Base-by-base conservation (phyloP, 2,329 filamentous ascomycete genomes). In the Alternaria dauci region DNA sequence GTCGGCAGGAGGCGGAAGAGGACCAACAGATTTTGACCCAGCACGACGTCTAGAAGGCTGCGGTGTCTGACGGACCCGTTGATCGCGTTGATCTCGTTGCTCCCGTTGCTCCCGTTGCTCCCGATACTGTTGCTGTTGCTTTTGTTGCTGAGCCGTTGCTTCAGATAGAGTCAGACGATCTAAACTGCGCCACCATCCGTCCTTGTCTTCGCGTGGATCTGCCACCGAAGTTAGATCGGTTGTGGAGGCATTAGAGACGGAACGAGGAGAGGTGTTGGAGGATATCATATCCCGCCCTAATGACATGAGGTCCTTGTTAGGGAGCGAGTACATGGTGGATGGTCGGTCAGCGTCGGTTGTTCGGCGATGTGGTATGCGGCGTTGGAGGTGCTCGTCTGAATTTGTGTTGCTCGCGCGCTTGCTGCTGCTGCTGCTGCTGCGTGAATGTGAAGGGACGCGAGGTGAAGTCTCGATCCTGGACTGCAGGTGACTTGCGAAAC, bases 371-470 rank as follows among this genome's bases (percentile, higher is more conserved):
- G 65, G 62, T 7, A 50, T 51, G 28, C 58, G 66, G n/a, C 61
- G 66, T 52, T 61, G 63, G 11, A 62, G 26, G 9, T 69, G 66
- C 36, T 65, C 62, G 38, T 39, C 61, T 9, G 58, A 61, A 43
- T 54, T 65, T 20, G 36, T 62, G 3, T 64, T 66, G 14, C 62
- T 57, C 48, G 62, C 59, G 18, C 66, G 59, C 30, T 62, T 68
- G 58, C 67, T 70, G 51, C 62, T 68, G 28, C 47, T 68, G 58
- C 67, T 70, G 51, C 62, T 68, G 28, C 47, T 52, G 30, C 66
- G 66, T 30, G 63, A 59, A 26, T 64, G 66, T 30, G 63, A 59
- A 26, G 62, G 62, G 16, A 61, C 62, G n/a, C 53, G 58, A 38
- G 62, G 64, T 25, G 47, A 58, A 9, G 51, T 23, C 11, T 69